Percentiles rank a stretch among this genome's conserved stretches.
Evolutionary conservation across 2,329 filamentous ascomycete species (phyloP).

Genomic region (Ophiobolus disseminans): DNA sequence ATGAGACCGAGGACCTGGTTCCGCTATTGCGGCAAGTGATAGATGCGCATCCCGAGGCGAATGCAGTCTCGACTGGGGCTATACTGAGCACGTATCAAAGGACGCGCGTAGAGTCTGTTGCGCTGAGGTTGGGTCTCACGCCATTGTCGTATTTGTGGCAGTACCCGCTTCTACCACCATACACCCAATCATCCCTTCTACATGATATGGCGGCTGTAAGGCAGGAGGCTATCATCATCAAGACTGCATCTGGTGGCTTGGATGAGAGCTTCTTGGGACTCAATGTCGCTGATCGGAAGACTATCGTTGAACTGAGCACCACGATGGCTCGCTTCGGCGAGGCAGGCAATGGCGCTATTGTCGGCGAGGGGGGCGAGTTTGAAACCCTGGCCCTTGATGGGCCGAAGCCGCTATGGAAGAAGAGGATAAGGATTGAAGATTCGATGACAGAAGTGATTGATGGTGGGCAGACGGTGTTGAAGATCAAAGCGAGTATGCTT

Average conservation of each 20-base stretch:
- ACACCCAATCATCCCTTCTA: conserved; percentile 64
- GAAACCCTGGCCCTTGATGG: conserved; percentile 90
- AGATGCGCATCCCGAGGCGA: conserved; percentile 75
- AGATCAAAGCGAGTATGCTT: conserved; percentile 65
- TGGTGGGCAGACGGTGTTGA: conserved; percentile 79
- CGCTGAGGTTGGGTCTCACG: conserved; percentile 78
- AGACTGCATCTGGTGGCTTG: conserved; percentile 89
- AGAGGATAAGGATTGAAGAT: conserved; percentile 69
- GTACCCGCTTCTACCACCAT: conserved; percentile 74
- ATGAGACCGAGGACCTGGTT: conserved; percentile 90
- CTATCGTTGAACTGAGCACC: conserved; percentile 57
- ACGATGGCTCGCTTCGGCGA: conserved; percentile 72
- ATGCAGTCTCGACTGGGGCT: conserved; percentile 88
- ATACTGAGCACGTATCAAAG: conserved; percentile 96
- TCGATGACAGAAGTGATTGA: conserved; percentile 67
- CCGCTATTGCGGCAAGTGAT: conserved; percentile 74
- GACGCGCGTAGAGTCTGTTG: conserved; percentile 92
- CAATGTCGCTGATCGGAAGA: conserved; percentile 68
- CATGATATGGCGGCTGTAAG: conserved; percentile 80
- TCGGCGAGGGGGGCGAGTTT: conserved; percentile 96
- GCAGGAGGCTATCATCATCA: conserved; percentile 90
- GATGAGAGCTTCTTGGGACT: conserved; percentile 82
- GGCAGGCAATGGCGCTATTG: conserved; percentile 69
- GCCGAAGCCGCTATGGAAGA: conserved; percentile 74
- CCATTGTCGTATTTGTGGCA: conserved; percentile 93